A percentile compares a stretch with the other conserved stretches of the same genome.
These are phyloP conservation scores for Pythium dissotocum DNA, from an alignment of 352 stramenopile genomes.

Conservation along the genomic window DNA sequence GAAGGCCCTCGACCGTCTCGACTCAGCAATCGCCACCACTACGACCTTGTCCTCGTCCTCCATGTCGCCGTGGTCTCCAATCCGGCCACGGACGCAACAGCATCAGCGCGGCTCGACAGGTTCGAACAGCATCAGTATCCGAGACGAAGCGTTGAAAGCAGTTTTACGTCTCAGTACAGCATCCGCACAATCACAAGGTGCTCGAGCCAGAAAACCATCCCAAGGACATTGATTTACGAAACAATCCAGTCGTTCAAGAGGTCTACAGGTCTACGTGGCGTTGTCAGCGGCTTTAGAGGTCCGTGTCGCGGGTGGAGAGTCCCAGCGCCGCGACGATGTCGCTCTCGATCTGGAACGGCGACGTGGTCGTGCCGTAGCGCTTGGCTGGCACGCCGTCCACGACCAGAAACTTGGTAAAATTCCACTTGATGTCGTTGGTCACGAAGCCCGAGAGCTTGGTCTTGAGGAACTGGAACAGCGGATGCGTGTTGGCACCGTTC, in stretches of 20 bases:
- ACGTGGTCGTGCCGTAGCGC: constrained; percentile 69
- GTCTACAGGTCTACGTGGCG: no score
- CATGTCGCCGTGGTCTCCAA: not conserved
- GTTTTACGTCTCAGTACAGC: not conserved
- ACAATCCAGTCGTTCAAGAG: not conserved
- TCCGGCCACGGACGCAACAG: constrained; percentile 8
- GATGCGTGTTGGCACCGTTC: constrained; percentile 87
- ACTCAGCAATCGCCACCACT: constrained; percentile 15
- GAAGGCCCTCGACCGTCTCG: constrained; percentile 21
- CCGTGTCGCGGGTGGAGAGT: constrained; percentile 5
- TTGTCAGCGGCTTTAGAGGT: constrained; percentile 9
- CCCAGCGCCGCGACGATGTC: constrained; percentile 61
- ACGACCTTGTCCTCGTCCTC: not conserved
- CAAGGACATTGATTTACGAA: constrained; percentile 2
- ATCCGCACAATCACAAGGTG: not conserved
- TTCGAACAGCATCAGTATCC: constrained; percentile 14
- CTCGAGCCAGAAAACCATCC: not conserved
- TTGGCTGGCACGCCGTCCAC: constrained; percentile 70
- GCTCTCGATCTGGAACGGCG: constrained; percentile 59
- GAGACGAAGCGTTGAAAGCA: constrained; percentile 15
- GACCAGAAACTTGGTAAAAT: constrained; percentile 89
- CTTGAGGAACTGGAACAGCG: constrained; percentile 93
- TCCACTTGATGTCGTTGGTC: constrained; percentile 86
- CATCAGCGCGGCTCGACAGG: constrained; percentile 6
- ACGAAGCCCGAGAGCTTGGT: constrained; percentile 56